Base-by-base conservation (phyloP, 1,284 basidiomycete genomes). In the Phellopilus nigrolimitatus region DNA sequence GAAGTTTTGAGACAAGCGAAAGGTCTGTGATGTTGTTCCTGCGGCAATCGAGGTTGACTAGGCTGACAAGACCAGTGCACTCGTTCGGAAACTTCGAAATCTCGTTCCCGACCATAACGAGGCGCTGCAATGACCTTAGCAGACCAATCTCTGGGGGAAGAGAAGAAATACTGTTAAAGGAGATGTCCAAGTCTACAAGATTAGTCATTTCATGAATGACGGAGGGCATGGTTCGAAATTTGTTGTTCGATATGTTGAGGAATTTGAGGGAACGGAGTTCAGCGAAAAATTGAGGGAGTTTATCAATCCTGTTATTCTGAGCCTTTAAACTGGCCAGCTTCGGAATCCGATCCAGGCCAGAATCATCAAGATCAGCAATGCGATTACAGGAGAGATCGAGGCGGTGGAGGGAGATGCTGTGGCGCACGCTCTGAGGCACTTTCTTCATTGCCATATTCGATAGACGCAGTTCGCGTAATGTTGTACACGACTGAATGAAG, bases 181-280 rank as follows among this genome's bases (percentile, higher is more conserved):
- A 98, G 39, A 97, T 77, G 64, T 99, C 95, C 17, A 99, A 80
- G 60, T 95, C 91, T 27, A 80, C 72, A 24, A 99, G 78, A 15
- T 74, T 79, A 4, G 74, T 71, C 64, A 98, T 81, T 54, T 87
- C 73, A 64, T 82, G 87, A 15, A 99, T 78, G 21, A 90, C 87
- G 0, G 71, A 56, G 0, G 95, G 95, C 53, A 99, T 78, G n/a
- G 65, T 68, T 38, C 82, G 81, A 66, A 98, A 94, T 64, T 93
- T 92, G 74, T 99, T 99, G 71, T 98, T 99, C 44, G 93, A 97
- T 57, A 99, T 88, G 70, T 98, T 97, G 61, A 99, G 78, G 42
- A 83, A 82, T 49, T 80, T 81, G 47, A 98, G 78, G 43, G 76
- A 68, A 33, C 76, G 73, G 59, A 99, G 73, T 15, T 84, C 76